phyloP scores from a whole-genome alignment of 2,329 filamentous ascomycete genomes.

The Microcyclospora tardicrescens region DNA sequence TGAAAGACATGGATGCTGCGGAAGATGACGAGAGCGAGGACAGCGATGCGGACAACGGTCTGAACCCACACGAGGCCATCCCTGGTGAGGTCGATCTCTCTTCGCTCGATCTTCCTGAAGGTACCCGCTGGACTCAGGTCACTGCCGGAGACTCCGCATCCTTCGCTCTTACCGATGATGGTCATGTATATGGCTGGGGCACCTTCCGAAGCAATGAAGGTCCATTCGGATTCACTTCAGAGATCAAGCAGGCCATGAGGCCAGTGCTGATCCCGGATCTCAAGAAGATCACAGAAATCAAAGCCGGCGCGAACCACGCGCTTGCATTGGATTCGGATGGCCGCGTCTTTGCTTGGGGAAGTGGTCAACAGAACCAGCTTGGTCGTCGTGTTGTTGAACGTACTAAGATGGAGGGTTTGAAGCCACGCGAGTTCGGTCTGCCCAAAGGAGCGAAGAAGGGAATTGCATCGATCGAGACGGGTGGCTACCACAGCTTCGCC shows the following conservation, averaged over 20 bases:
- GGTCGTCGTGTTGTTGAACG: slow-evolving; percentile 52
- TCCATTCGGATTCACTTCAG: slow-evolving; percentile 48
- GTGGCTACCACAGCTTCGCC: slow-evolving; percentile 71
- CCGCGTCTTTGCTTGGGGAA: slow-evolving; percentile 57
- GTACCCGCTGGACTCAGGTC: slow-evolving; percentile 52
- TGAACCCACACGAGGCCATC: slow-evolving; percentile 59
- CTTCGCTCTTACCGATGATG: slow-evolving; percentile 62
- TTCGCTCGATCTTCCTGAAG: slow-evolving; percentile 31
- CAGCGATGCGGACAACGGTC: slow-evolving; percentile 41
- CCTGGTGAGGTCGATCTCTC: slow-evolving; percentile 33
- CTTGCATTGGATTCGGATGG: slow-evolving; percentile 55
- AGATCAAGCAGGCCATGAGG: slow-evolving; percentile 37
- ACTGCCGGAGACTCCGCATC: slow-evolving; percentile 61
- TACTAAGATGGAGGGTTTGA: slow-evolving; percentile 39
- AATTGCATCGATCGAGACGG: slow-evolving; percentile 51
- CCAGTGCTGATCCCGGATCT: slow-evolving; percentile 47
- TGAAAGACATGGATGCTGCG: slow-evolving; percentile 36
- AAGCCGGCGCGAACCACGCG: slow-evolving; percentile 57
- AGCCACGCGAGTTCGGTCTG: slow-evolving; percentile 44
- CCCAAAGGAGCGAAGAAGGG: slow-evolving; percentile 33
- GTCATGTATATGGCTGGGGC: slow-evolving; percentile 70
- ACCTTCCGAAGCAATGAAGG: slow-evolving; percentile 61
- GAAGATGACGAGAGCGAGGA: slow-evolving; percentile 43
- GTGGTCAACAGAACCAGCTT: slow-evolving; percentile 57
- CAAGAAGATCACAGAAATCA: slow-evolving; percentile 51